Conservation (phyloP, 352 stramenopile species). For the Phytopythium montanum region DNA sequence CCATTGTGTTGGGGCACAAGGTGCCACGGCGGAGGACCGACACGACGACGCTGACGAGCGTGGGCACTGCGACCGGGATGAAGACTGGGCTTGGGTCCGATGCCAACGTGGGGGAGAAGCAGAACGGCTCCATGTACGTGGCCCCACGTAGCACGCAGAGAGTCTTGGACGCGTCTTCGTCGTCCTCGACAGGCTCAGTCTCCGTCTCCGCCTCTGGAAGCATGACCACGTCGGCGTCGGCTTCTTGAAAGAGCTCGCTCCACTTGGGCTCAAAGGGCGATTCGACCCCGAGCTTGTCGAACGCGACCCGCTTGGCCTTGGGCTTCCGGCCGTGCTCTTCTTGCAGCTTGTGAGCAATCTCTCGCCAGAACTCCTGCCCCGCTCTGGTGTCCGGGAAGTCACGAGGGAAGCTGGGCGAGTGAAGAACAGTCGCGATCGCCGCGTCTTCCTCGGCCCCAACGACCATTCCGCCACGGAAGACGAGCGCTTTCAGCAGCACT, state of each 20-base stretch:
- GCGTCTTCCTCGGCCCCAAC: constrained; percentile 71
- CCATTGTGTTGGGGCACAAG: constrained; percentile 58
- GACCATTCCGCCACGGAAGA: constrained; percentile 63
- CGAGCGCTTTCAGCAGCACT: constrained; percentile 52
- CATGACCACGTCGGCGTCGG: background rate
- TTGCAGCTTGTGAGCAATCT: constrained; percentile 15
- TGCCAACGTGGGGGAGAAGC: constrained; percentile 26
- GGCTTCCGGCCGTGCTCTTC: constrained; percentile 43
- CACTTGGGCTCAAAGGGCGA: constrained; percentile 66
- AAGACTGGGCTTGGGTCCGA: background rate
- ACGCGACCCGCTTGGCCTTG: constrained; percentile 66
- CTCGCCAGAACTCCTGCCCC: constrained; percentile 54
- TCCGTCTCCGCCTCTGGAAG: constrained; percentile 9
- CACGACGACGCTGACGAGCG: constrained; percentile 61
- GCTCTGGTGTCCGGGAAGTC: constrained; percentile 73
- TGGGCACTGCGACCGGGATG: constrained; percentile 60
- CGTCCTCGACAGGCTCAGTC: constrained; percentile 12
- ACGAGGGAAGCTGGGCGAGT: constrained; percentile 63
- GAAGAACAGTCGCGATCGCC: constrained; percentile 48
- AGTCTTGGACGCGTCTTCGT: background rate
- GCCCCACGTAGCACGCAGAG: constrained; percentile 58
- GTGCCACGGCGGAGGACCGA: constrained; percentile 50
- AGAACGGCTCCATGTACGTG: constrained; percentile 71
- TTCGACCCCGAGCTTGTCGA: constrained; percentile 47
- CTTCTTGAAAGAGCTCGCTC: constrained; percentile 34